phyloP scores from a whole-genome alignment of 2,329 filamentous ascomycete species.

The Fusarium coicis region DNA sequence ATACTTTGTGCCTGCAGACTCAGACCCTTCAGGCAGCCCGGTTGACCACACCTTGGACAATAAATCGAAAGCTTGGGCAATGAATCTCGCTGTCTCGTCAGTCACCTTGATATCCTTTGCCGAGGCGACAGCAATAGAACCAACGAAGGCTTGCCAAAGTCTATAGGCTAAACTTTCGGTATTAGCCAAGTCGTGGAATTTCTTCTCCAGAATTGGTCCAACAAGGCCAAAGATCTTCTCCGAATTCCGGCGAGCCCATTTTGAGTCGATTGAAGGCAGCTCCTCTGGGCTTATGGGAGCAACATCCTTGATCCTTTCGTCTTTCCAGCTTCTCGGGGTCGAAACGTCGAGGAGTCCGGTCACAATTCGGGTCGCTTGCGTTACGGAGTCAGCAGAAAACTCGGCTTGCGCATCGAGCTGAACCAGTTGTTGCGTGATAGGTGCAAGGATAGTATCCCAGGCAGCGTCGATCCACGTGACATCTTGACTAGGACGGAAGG shows the following conservation, averaged over 20 bases:
- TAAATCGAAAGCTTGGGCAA: slow-evolving; percentile 76
- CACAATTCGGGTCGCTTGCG: slow-evolving; percentile 75
- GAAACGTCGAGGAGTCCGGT: slow-evolving; percentile 73
- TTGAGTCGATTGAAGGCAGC: slow-evolving; percentile 83
- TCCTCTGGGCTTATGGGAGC: slow-evolving; percentile 74
- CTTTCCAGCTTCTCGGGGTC: slow-evolving; percentile 74
- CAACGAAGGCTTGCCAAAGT: slow-evolving; percentile 71
- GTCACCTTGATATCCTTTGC: slow-evolving; percentile 92
- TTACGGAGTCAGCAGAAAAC: slow-evolving; percentile 61
- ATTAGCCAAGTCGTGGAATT: slow-evolving; percentile 71
- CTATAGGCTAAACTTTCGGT: slow-evolving; percentile 63
- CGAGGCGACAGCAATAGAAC: slow-evolving; percentile 73
- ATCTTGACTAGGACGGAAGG: slow-evolving; percentile 76
- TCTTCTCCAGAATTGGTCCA: slow-evolving; percentile 67
- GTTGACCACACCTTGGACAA: slow-evolving; percentile 74
- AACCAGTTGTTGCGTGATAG: slow-evolving; percentile 70
- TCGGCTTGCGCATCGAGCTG: slow-evolving; percentile 49
- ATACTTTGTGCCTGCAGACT: slow-evolving; percentile 59
- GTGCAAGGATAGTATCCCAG: slow-evolving; percentile 81
- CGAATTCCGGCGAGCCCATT: slow-evolving; percentile 84
- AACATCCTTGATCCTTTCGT: slow-evolving; percentile 73
- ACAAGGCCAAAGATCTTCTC: slow-evolving; percentile 71
- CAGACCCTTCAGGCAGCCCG: slow-evolving; percentile 54
- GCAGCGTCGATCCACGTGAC: slow-evolving; percentile 75
- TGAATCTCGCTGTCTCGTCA: slow-evolving; percentile 81